Conservation (phyloP, 192 early-diverging fungal genomes). For the Entomortierella lignicola region DNA sequence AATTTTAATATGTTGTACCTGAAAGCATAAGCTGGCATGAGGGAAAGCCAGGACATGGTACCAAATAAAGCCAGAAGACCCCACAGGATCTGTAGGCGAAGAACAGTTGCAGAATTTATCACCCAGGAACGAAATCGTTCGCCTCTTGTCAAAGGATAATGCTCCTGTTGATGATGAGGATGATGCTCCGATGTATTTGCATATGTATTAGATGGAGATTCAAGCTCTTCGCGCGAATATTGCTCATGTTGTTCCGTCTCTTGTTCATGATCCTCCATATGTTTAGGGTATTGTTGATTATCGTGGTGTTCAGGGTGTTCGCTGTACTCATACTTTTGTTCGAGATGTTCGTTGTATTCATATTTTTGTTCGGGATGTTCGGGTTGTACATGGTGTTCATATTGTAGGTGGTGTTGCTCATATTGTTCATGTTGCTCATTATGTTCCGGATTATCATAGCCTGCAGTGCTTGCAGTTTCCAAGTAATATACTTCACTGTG, state of each 20-base stretch:
- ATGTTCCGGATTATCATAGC: not conserved
- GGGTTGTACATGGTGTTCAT: not conserved
- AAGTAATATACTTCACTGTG: conserved; percentile 6
- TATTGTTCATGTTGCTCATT: not conserved
- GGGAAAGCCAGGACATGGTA: conserved; percentile 40
- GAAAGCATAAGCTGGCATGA: conserved; percentile 50
- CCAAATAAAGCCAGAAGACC: conserved; percentile 22
- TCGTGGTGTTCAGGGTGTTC: not conserved
- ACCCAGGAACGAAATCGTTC: conserved; percentile 23
- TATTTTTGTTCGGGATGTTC: no score
- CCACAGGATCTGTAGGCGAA: conserved; percentile 24
- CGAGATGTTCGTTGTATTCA: not conserved
- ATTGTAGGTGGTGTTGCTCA: not conserved
- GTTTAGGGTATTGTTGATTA: not conserved
- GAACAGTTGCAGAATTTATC: conserved; percentile 30
- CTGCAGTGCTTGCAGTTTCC: not conserved
- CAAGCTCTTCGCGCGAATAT: not conserved
- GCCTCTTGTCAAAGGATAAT: not conserved
- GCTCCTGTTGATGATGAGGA: conserved; percentile 2
- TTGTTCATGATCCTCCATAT: not conserved
- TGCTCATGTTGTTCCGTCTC: not conserved
- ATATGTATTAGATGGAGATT: not conserved
- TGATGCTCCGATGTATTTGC: not conserved
- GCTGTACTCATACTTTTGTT: no score
- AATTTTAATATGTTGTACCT: conserved; percentile 11